phyloP scores from a whole-genome alignment of 768 basidiomycete species.

The Kwoniella sp. region DNA sequence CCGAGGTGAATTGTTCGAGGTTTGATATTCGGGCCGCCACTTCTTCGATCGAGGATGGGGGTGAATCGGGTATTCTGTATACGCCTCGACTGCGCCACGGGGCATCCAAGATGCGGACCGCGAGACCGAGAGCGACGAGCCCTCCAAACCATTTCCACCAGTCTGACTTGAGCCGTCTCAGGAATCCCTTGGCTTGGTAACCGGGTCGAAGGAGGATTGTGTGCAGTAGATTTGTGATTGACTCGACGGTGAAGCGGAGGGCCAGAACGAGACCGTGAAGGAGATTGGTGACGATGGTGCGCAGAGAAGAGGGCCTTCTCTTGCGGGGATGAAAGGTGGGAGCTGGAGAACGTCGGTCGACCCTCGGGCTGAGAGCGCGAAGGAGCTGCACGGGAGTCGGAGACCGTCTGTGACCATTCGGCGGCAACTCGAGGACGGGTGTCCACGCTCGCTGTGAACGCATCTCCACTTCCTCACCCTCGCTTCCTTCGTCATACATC shows the following conservation, averaged over 20 bases:
- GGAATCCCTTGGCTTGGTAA: constrained; percentile 19
- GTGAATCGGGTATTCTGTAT: constrained; percentile 28
- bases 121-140: constrained; percentile 34
- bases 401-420: constrained; percentile 27
- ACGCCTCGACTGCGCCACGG: constrained; percentile 17
- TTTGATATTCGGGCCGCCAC: constrained; percentile 47
- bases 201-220: constrained; percentile 19
- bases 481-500: constrained; percentile 20
- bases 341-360: constrained; percentile 29
- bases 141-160: constrained; percentile 47
- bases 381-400: constrained; percentile 41
- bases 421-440: constrained; percentile 8
- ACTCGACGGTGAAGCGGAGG: constrained; percentile 36
- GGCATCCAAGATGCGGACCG: constrained; percentile 30
- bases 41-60: constrained; percentile 51
- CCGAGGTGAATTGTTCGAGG: constrained; percentile 45
- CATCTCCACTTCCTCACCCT: constrained; percentile 18
- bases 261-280: constrained; percentile 39
- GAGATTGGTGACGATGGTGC: constrained; percentile 41
- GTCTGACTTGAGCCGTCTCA: constrained; percentile 25
- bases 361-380: constrained; percentile 38
- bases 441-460: constrained; percentile 11
- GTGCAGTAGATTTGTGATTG: constrained; percentile 14
- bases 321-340: constrained; percentile 32
- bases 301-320: constrained; percentile 31